These are phyloP conservation scores for Sugiyamaella sp. DNA, from an alignment of 1,139 yeast species.

Conservation along the genomic window DNA sequence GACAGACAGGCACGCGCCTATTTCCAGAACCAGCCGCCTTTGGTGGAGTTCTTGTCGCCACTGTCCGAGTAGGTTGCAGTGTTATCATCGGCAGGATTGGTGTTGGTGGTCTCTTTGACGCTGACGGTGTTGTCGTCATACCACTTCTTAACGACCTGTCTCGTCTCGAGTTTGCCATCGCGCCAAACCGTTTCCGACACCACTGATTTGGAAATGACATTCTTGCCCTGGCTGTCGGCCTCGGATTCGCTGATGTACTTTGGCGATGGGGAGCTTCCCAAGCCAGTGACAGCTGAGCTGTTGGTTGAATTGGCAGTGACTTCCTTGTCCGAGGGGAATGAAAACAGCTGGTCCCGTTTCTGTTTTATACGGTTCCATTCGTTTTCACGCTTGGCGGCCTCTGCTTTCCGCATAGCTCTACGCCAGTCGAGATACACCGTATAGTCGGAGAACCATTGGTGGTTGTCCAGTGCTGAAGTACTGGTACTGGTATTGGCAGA, in stretches of 20 bases:
- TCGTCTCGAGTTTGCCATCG: constrained; percentile 58
- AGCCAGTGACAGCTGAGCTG: neutral
- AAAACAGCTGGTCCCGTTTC: constrained; percentile 2
- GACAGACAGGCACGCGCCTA: no score
- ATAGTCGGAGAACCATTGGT: constrained; percentile 58
- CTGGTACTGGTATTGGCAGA: constrained; percentile 1
- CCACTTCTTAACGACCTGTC: constrained; percentile 55
- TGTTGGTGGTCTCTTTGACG: constrained; percentile 39
- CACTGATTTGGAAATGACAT: constrained; percentile 55
- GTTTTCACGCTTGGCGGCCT: constrained; percentile 41
- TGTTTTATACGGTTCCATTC: constrained; percentile 30
- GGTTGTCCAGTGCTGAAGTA: constrained; percentile 18
- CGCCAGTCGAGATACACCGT: constrained; percentile 72
- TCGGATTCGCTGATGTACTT: constrained; percentile 32
- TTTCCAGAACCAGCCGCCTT: constrained; percentile 41
- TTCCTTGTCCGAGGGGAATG: neutral
- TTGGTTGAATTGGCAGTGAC: neutral
- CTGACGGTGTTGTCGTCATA: constrained; percentile 66
- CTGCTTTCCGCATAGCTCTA: constrained; percentile 53
- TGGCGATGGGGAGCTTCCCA: neutral
- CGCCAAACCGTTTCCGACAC: constrained; percentile 48
- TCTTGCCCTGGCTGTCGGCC: constrained; percentile 40
- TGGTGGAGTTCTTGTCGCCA: neutral
- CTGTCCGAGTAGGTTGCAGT: neutral
- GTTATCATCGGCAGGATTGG: constrained; percentile 13